Evolutionary conservation across 768 basidiomycete genomes (phyloP).

Genomic region (Amanita pallidorosea): DNA sequence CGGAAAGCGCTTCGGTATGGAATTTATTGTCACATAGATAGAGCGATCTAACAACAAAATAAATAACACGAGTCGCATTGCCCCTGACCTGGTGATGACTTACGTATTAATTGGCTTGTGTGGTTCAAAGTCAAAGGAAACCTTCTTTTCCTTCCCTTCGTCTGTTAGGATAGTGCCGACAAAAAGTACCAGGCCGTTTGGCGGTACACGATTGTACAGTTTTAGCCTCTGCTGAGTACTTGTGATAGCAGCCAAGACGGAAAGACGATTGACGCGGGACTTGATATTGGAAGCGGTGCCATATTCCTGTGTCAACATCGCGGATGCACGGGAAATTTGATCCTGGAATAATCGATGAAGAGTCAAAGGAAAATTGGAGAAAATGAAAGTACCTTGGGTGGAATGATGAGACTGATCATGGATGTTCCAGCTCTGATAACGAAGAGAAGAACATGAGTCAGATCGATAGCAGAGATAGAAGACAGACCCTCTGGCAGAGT

Average conservation of each 20-base stretch:
- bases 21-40: slow-evolving; percentile 99
- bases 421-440: slow-evolving; percentile 78
- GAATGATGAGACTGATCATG: slow-evolving; percentile 97
- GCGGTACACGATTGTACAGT: slow-evolving; percentile 91
- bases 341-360: slow-evolving; percentile 33
- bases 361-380: not conserved
- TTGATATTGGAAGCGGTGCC: slow-evolving; percentile 99
- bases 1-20: slow-evolving; percentile 95
- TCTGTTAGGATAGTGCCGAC: slow-evolving; percentile 97
- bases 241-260: slow-evolving; percentile 95
- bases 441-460: slow-evolving; percentile 12
- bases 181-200: slow-evolving; percentile 94
- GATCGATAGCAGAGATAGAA: slow-evolving; percentile 1
- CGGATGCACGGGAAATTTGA: slow-evolving; percentile 89
- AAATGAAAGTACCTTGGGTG: slow-evolving; percentile 61
- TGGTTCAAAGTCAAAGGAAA: slow-evolving; percentile 96
- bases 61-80: slow-evolving; percentile 2
- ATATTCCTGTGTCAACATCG: slow-evolving; percentile 97
- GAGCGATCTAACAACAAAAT: slow-evolving; percentile 52
- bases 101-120: slow-evolving; percentile 99
- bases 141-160: slow-evolving; percentile 99
- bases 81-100: slow-evolving; percentile 16
- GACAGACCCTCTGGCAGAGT: slow-evolving; percentile 77
- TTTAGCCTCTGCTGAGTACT: slow-evolving; percentile 97
- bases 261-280: slow-evolving; percentile 94